Conservation (phyloP, 2,329 filamentous ascomycete genomes). For the Nothophaeocryptopus gaeumannii region DNA sequence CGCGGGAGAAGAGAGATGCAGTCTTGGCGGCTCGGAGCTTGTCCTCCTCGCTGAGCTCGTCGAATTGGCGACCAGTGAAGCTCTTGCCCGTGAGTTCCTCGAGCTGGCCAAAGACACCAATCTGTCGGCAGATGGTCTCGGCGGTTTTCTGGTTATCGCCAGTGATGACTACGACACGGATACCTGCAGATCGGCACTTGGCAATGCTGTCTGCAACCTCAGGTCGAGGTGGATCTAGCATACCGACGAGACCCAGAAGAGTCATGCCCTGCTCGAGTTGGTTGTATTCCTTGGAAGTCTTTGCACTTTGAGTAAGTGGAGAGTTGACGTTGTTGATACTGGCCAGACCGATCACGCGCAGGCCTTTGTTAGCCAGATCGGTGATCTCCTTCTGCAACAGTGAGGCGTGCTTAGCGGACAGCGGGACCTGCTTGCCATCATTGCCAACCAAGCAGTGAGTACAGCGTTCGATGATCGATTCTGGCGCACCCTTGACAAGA, state of each 20-base stretch:
- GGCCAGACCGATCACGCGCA: constrained; percentile 92
- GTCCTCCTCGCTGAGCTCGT: constrained; percentile 73
- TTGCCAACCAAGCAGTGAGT: constrained; percentile 74
- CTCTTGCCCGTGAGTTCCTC: constrained; percentile 90
- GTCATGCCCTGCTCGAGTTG: constrained; percentile 93
- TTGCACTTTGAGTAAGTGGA: constrained; percentile 67
- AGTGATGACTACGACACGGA: constrained; percentile 95
- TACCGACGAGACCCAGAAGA: constrained; percentile 86
- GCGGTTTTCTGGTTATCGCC: constrained; percentile 97
- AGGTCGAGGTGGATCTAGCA: constrained; percentile 93
- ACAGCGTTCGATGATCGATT: constrained; percentile 91
- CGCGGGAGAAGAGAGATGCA: constrained; percentile 91
- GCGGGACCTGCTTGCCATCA: constrained; percentile 70
- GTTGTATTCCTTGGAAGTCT: constrained; percentile 78
- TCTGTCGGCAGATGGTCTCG: constrained; percentile 95
- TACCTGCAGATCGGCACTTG: constrained; percentile 89
- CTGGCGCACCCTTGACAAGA: constrained; percentile 93
- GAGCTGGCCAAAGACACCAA: constrained; percentile 79
- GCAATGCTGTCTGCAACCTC: constrained; percentile 83
- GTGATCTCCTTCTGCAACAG: constrained; percentile 76
- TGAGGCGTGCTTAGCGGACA: constrained; percentile 66
- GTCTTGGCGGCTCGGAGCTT: constrained; percentile 79
- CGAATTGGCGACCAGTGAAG: constrained; percentile 92
- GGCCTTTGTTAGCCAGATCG: constrained; percentile 85
- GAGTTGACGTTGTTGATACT: constrained; percentile 72